Percentiles rank a stretch among this genome's conserved stretches.
Evolutionary conservation across 225 moss, liverwort and hornwort species (phyloP).

Genomic region (Physcomitrellopsis africana): DNA sequence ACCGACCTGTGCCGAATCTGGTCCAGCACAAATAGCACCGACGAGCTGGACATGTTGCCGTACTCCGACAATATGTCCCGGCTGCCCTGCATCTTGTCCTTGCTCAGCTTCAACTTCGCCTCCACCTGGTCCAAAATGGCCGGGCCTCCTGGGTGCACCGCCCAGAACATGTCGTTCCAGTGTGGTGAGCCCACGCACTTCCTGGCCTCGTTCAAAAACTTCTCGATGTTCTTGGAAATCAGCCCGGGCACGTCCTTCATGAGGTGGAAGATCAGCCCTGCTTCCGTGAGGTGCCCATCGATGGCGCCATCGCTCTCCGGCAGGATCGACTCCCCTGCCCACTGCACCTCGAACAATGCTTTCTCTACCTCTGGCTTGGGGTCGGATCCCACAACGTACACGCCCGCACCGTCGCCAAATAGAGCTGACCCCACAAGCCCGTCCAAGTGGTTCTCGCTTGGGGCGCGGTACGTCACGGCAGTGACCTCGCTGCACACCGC

Average conservation of each 20-base stretch:
- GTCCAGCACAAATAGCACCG: constrained; percentile 38
- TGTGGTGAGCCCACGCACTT: constrained; percentile 35
- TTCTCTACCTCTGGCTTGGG: constrained; percentile 45
- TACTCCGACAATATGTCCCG: constrained; percentile 32
- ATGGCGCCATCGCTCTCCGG: constrained; percentile 62
- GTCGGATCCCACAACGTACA: constrained; percentile 49
- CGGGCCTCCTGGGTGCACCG: constrained; percentile 43
- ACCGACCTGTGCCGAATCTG: constrained; percentile 39
- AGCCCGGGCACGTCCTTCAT: constrained; percentile 56
- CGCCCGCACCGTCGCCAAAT: constrained; percentile 43
- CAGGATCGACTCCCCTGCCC: constrained; percentile 51
- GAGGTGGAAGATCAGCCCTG: constrained; percentile 52
- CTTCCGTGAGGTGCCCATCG: constrained; percentile 53
- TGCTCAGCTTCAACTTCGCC: constrained; percentile 29
- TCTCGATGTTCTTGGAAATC: constrained; percentile 46
- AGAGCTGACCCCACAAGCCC: constrained; percentile 41
- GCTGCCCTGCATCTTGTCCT: constrained; percentile 39
- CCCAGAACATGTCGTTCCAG: constrained; percentile 52
- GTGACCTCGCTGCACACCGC: constrained; percentile 44
- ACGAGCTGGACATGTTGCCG: constrained; percentile 37
- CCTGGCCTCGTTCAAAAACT: constrained; percentile 36
- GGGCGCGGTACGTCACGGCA: constrained; percentile 47
- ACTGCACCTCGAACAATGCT: constrained; percentile 51
- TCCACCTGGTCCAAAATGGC: constrained; percentile 44
- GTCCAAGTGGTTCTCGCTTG: constrained; percentile 53